Conservation (phyloP, 2,329 filamentous ascomycete genomes). For the Dothideomycetes sp. region DNA sequence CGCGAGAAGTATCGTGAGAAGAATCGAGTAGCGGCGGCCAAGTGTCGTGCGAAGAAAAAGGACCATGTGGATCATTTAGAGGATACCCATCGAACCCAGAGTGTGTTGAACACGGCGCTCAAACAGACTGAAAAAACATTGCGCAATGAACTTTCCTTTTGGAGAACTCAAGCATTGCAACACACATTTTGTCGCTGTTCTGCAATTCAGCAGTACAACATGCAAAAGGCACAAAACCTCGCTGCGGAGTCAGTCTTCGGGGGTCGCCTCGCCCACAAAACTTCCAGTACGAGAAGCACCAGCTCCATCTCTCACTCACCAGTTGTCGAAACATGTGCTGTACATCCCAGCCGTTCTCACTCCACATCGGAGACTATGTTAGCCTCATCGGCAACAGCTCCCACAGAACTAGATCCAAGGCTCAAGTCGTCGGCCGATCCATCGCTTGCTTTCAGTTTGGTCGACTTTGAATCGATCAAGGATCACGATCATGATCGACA, state of each 20-base stretch:
- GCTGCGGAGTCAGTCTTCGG: slow-evolving; percentile 6
- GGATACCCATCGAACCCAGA: slow-evolving; percentile 28
- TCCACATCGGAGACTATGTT: too few species aligned
- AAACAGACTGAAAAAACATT: slow-evolving; percentile 20
- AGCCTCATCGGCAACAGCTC: too few species aligned
- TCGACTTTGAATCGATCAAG: too few species aligned
- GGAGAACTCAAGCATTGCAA: slow-evolving; percentile 21
- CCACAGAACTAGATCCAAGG: too few species aligned
- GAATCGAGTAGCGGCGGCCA: slow-evolving; percentile 62
- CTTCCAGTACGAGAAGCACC: neutral
- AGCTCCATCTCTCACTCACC: neutral
- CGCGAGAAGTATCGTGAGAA: slow-evolving; percentile 53
- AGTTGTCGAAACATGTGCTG: too few species aligned
- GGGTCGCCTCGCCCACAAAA: neutral
- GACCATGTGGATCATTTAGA: slow-evolving; percentile 43
- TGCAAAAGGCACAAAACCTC: slow-evolving; percentile 16
- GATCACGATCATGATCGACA: too few species aligned
- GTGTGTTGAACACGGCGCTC: slow-evolving; percentile 19
- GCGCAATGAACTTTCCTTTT: slow-evolving; percentile 20
- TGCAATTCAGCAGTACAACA: slow-evolving; percentile 22
- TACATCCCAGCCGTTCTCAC: too few species aligned
- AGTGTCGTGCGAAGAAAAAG: slow-evolving; percentile 61
- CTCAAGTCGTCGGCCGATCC: too few species aligned
- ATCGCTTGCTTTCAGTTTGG: too few species aligned
- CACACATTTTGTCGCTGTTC: slow-evolving; percentile 22